Conservation (phyloP, 257 asterid genomes). For the Nicotiana attenuata region DNA sequence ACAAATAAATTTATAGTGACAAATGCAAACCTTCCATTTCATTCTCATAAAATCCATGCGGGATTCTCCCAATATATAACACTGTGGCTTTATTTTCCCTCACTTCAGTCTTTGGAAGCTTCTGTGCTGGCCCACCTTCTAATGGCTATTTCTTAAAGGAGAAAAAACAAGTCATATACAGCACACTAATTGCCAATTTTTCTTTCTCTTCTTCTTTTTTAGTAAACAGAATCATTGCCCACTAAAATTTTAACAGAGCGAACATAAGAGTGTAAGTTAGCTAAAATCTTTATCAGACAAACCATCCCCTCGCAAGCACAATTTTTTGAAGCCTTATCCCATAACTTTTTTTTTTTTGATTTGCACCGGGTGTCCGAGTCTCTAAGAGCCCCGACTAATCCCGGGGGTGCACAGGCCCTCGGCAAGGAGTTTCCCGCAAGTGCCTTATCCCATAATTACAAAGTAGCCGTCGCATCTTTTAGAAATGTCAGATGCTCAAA, state of each 20-base stretch:
- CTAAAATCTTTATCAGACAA: not conserved
- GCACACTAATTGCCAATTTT: not conserved
- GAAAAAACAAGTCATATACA: not conserved
- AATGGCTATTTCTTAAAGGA: slow-evolving; percentile 41
- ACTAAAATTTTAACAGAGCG: not conserved
- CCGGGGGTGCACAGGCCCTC: too few relatives aligned
- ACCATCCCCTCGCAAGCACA: too few relatives aligned
- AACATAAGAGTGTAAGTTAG: not conserved
- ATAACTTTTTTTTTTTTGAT: too few relatives aligned
- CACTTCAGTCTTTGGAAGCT: slow-evolving; percentile 34
- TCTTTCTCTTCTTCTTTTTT: too few relatives aligned
- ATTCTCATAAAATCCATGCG: slow-evolving; percentile 92
- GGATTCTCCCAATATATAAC: slow-evolving; percentile 85
- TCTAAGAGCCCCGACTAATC: too few relatives aligned
- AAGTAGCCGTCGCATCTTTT: too few relatives aligned
- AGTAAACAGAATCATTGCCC: not conserved
- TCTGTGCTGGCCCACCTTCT: slow-evolving; percentile 70
- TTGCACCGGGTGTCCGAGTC: too few relatives aligned
- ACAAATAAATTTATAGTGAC: not conserved
- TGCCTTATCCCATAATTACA: too few relatives aligned
- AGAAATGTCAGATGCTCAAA: too few relatives aligned
- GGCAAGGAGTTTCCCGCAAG: too few relatives aligned
- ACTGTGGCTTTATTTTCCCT: slow-evolving; percentile 57
- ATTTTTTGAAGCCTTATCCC: too few relatives aligned
- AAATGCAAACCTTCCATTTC: slow-evolving; percentile 78